A percentile compares a stretch with the other conserved stretches of the same genome.
phyloP scores from a whole-genome alignment of 2,329 filamentous ascomycete genomes.

The Neurospora sp. region DNA sequence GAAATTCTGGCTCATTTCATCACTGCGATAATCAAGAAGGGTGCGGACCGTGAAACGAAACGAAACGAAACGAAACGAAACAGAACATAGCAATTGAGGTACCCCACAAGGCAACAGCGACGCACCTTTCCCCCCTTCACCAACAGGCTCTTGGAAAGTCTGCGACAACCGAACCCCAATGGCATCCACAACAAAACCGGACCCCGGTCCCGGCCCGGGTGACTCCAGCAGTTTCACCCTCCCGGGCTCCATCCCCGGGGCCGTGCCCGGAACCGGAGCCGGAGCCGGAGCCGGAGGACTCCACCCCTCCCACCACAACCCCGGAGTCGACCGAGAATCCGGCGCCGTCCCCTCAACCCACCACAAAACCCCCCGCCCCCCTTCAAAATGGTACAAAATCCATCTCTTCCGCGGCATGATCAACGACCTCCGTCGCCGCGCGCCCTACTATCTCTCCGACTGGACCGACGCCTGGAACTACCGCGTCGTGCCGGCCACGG shows the following conservation, averaged over 20 bases:
- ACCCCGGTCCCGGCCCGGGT: background rate
- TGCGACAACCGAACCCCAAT: background rate
- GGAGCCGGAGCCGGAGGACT: background rate
- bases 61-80: background rate
- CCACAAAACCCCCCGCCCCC: background rate
- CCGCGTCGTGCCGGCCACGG: constrained; percentile 73
- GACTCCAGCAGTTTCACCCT: background rate
- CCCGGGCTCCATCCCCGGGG: background rate
- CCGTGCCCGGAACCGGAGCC: background rate
- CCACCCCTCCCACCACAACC: background rate
- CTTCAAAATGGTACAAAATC: constrained; percentile 59
- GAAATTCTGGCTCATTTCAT: background rate
- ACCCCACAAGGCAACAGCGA: too few species aligned
- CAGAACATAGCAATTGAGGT: background rate
- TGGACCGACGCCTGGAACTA: constrained; percentile 88
- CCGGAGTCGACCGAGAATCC: background rate
- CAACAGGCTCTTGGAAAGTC: background rate
- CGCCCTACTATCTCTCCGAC: constrained; percentile 72
- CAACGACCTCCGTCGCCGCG: constrained; percentile 64
- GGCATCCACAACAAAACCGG: background rate
- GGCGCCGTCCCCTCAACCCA: background rate
- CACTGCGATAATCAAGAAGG: background rate
- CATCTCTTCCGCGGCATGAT: constrained; percentile 69
- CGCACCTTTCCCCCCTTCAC: too few species aligned
- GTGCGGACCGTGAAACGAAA: background rate